phyloP scores from a whole-genome alignment of 192 early-diverging fungal genomes.

The Spizellomyces sp. region DNA sequence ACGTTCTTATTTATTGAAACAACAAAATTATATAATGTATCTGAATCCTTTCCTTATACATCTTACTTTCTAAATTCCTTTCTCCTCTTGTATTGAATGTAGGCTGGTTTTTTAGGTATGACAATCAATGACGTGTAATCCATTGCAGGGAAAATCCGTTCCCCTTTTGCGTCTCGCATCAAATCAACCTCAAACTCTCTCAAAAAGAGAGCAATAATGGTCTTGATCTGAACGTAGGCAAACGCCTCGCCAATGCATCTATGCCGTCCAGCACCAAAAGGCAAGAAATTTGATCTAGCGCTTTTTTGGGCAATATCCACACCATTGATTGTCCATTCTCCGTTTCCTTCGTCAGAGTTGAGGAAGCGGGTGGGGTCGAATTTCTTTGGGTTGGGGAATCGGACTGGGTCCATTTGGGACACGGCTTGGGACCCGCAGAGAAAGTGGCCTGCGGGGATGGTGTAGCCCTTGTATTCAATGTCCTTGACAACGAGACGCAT shows the following conservation, averaged over 20 bases:
- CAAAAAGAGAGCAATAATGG: slow-evolving; percentile 81
- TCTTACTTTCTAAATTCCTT: neutral
- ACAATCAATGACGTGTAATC: slow-evolving; percentile 94
- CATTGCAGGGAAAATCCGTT: slow-evolving; percentile 72
- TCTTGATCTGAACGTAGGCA: slow-evolving; percentile 95
- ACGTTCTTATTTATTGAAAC: no score
- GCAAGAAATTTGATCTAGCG: slow-evolving; percentile 84
- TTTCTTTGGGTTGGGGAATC: slow-evolving; percentile 77
- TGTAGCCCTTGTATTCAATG: slow-evolving; percentile 74
- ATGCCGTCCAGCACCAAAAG: slow-evolving; percentile 98
- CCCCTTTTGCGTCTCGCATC: slow-evolving; percentile 43
- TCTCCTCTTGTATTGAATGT: slow-evolving; percentile 33
- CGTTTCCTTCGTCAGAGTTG: slow-evolving; percentile 44
- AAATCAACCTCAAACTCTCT: slow-evolving; percentile 76
- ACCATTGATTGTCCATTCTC: slow-evolving; percentile 62
- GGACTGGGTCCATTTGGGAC: slow-evolving; percentile 72
- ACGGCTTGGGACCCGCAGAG: slow-evolving; percentile 82
- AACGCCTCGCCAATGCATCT: slow-evolving; percentile 98
- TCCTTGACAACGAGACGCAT: slow-evolving; percentile 88
- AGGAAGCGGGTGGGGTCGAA: slow-evolving; percentile 85
- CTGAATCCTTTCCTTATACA: no score
- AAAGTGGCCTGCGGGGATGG: slow-evolving; percentile 89
- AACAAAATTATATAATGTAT: no score
- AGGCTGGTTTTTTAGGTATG: slow-evolving; percentile 59
- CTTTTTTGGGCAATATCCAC: slow-evolving; percentile 66